Evolutionary conservation across 108 stramenopile genomes (phyloP), one percentile per base, ranked within the genome.

Genomic region (Licmophora abbreviata): DNA sequence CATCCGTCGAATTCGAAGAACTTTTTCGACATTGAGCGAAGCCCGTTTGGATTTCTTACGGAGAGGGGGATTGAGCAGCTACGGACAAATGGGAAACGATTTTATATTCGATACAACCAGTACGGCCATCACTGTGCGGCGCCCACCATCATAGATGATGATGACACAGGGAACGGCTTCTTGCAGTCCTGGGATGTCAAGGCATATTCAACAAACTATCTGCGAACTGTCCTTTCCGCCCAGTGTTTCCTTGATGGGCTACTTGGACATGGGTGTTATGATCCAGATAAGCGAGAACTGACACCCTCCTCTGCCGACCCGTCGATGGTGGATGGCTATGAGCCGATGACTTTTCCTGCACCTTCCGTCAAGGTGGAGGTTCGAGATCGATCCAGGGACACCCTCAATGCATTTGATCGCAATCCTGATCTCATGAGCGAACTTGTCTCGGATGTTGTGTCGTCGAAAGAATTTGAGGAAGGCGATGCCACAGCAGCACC

Each of bases 231-330:
- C 22, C 64, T 70, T 57, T 79, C 77, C 28, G 77, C 64, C 12
- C 86, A 83, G 43, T 76, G 77, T 24, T 79, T 88, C 46, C 42
- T 88, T 21, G 81, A 88, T 64, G 86, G 86, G 7, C 47, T 88
- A 30, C 62, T 87, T 31, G 76, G 72, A n/a, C 50, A 48, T 14
- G 18, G 56, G 10, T 48, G 4, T 1, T 58, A 51, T 23, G 22
- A 57, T 4, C 18, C 11, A 11, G 44, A 46, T 4, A 29, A 50
- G 23, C 15, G 15, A 44, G 12, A 15, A 8, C 43, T 44, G 15
- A 21, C 8, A 44, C 20, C 15, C 17, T n/a, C n/a, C n/a, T n/a
- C n/a, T n/a, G n/a, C n/a, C n/a, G 17, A 15, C 17, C 20, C 11
- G 23, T 59, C 51, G 51, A 31, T 41, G 14, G 29, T 42, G 25